A percentile compares a stretch with the other conserved stretches of the same genome.
Evolutionary conservation across 805 yeast species (phyloP).

Genomic region (Phaffomyces thermotolerans): DNA sequence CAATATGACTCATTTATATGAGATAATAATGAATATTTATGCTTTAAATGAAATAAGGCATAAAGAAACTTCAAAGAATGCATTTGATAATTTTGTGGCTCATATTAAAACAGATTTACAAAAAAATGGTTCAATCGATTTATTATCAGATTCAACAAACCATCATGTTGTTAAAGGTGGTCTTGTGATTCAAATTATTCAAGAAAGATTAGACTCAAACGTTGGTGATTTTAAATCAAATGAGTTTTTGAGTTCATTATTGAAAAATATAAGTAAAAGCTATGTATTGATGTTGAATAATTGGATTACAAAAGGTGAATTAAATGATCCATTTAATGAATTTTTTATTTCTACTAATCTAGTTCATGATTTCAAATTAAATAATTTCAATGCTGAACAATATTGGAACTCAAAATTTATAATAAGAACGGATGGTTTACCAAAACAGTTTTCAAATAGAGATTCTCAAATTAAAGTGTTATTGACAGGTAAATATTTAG

Average conservation of each 20-base stretch:
- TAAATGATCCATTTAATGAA: constrained; percentile 77
- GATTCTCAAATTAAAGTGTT: constrained; percentile 58
- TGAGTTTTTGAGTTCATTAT: constrained; percentile 44
- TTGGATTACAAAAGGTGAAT: constrained; percentile 74
- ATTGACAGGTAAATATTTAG: constrained; percentile 78
- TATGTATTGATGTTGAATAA: constrained; percentile 61
- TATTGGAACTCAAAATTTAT: constrained; percentile 73
- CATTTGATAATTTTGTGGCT: constrained; percentile 36
- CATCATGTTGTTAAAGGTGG: constrained; percentile 74
- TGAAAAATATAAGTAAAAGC: constrained; percentile 50
- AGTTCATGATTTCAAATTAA: constrained; percentile 20
- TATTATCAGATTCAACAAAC: constrained; percentile 43
- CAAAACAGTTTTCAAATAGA: constrained; percentile 50
- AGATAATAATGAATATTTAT: constrained; percentile 46
- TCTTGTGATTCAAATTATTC: constrained; percentile 53
- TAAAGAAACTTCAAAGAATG: constrained; percentile 25
- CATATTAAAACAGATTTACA: constrained; percentile 31
- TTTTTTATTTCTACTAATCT: constrained; percentile 52
- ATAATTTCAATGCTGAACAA: constrained; percentile 41
- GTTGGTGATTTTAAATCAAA: constrained; percentile 59
- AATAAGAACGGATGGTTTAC: constrained; percentile 66
- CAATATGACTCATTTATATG: constrained; percentile 49
- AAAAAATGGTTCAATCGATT: constrained; percentile 40
- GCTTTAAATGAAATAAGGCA: constrained; percentile 35
- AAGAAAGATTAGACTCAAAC: constrained; percentile 44